These are phyloP conservation scores for Phymatotrichopsis omnivora DNA, from an alignment of 2,329 filamentous ascomycete species.

Conservation along the genomic window DNA sequence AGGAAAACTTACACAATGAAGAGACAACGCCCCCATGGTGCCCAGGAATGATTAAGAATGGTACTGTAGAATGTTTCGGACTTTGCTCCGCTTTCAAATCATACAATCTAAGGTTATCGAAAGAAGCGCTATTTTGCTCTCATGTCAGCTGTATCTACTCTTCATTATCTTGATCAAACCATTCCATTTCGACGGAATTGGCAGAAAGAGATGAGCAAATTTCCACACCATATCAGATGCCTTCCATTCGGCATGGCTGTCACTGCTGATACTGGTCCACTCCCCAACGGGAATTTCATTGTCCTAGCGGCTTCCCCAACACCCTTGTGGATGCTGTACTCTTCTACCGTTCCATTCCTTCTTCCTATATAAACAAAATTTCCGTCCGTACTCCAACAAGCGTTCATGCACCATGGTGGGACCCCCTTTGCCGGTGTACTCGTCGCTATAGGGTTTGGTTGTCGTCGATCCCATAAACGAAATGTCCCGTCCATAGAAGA, in stretches of 20 bases:
- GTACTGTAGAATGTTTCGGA: slow-evolving; percentile 66
- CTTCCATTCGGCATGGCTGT: slow-evolving; percentile 85
- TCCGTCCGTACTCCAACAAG: slow-evolving; percentile 91
- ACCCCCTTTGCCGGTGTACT: slow-evolving; percentile 64
- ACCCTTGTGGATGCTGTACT: slow-evolving; percentile 77
- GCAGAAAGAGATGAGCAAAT: slow-evolving; percentile 27
- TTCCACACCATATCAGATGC: slow-evolving; percentile 67
- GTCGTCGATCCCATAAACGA: slow-evolving; percentile 84
- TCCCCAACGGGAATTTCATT: slow-evolving; percentile 81
- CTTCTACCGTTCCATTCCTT: slow-evolving; percentile 85
- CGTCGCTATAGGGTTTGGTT: slow-evolving; percentile 64
- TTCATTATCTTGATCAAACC: slow-evolving; percentile 1
- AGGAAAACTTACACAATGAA: slow-evolving; percentile 27
- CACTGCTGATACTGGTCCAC: slow-evolving; percentile 79
- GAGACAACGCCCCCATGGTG: slow-evolving; percentile 41
- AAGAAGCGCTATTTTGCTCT: slow-evolving; percentile 16
- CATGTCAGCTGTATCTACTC: slow-evolving; percentile 4
- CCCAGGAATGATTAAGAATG: slow-evolving; percentile 92
- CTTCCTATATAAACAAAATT: slow-evolving; percentile 91
- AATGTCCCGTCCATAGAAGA: slow-evolving; percentile 79
- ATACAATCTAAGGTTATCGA: slow-evolving; percentile 60
- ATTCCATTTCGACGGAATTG: neutral
- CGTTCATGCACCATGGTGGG: slow-evolving; percentile 95
- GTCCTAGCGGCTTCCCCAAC: slow-evolving; percentile 64
- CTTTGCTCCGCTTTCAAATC: slow-evolving; percentile 56